These are phyloP conservation scores for Pythium utonaiense DNA, from an alignment of 352 stramenopile genomes.

Conservation along the genomic window DNA sequence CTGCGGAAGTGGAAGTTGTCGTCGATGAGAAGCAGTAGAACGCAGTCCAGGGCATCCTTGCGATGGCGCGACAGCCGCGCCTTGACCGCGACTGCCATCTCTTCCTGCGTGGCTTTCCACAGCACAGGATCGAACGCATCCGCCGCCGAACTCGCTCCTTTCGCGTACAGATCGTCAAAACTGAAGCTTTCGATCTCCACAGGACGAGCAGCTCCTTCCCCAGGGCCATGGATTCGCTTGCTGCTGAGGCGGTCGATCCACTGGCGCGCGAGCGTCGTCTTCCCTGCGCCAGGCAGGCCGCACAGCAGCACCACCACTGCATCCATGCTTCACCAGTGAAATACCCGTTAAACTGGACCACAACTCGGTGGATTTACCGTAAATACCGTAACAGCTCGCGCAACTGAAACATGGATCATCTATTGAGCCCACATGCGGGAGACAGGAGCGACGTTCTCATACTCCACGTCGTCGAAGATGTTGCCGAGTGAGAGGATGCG, in stretches of 20 bases:
- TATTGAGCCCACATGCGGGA: conserved; percentile 17
- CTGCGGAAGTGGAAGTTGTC: conserved; percentile 74
- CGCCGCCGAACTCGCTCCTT: background rate
- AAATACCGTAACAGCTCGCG: background rate
- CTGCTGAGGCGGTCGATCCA: conserved; percentile 13
- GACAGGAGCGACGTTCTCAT: conserved; percentile 14
- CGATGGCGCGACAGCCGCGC: conserved; percentile 5
- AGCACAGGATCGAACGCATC: conserved; percentile 36
- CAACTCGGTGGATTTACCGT: conserved; percentile 4
- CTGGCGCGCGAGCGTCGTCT: conserved; percentile 51
- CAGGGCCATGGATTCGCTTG: background rate
- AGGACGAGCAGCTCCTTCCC: background rate
- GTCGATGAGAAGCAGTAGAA: conserved; percentile 54
- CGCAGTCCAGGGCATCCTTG: background rate
- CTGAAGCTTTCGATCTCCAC: conserved; percentile 32
- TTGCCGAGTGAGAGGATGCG: conserved; percentile 21
- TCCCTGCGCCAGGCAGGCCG: conserved; percentile 63
- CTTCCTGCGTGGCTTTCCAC: conserved; percentile 53
- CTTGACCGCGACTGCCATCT: conserved; percentile 36
- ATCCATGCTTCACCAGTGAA: conserved; percentile 2
- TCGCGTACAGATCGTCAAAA: conserved; percentile 57
- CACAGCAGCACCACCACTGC: conserved; percentile 46
- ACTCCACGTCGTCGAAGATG: conserved; percentile 21
- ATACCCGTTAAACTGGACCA: conserved; percentile 8
- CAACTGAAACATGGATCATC: background rate